Evolutionary conservation across 441 rosid genomes (phyloP).

Genomic region (Kokia cookei): DNA sequence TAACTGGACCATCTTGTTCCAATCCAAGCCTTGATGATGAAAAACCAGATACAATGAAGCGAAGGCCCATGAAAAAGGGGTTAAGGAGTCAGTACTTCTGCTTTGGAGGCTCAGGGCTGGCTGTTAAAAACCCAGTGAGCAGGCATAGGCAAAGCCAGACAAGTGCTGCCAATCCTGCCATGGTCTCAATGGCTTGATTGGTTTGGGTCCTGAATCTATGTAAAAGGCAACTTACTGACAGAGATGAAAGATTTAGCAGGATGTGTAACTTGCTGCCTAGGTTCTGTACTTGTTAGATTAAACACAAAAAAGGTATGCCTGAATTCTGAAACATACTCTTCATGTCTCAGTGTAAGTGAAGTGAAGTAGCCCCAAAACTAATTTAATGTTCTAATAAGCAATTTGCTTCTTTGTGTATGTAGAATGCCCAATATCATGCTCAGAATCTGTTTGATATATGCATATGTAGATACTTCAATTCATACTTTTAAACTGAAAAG

Average conservation of each 20-base stretch:
- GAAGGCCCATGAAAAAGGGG: conserved; percentile 31
- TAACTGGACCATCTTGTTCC: conserved; percentile 46
- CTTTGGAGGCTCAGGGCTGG: conserved; percentile 51
- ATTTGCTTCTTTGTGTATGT: background rate
- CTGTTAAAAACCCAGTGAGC: conserved; percentile 40
- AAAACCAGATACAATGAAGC: conserved; percentile 29
- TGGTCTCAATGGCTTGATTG: conserved; percentile 36
- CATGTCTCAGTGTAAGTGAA: background rate
- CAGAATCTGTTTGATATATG: background rate
- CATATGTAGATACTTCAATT: background rate
- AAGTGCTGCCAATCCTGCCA: conserved; percentile 27
- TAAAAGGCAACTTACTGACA: conserved; percentile 8
- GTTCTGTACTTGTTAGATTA: conserved; percentile 13
- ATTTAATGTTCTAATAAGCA: background rate
- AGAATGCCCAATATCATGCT: background rate
- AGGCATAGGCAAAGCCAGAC: conserved; percentile 28
- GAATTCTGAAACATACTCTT: conserved; percentile 8
- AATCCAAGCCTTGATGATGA: conserved; percentile 25
- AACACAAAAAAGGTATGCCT: background rate
- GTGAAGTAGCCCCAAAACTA: conserved; percentile 1
- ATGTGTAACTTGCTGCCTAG: conserved; percentile 10
- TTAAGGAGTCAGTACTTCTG: conserved; percentile 68
- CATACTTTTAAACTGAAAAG: background rate
- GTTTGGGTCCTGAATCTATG: background rate
- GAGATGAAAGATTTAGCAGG: conserved; percentile 12